Base-by-base conservation (phyloP, 306 rosid genomes). In the Glycine soja region DNA sequence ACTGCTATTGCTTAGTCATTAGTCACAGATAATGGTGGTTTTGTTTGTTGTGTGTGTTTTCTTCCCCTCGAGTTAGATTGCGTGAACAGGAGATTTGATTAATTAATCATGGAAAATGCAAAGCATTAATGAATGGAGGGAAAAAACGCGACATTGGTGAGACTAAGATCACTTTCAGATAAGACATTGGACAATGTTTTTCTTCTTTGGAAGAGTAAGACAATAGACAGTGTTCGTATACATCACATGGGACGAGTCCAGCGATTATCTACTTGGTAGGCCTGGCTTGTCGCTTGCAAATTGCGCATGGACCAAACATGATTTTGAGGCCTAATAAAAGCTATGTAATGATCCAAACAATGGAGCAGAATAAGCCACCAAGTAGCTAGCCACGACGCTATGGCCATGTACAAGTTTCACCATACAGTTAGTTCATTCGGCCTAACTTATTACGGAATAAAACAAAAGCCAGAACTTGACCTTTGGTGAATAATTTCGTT, bases 231-330 rank as follows among this genome's bases (percentile, higher is more conserved):
- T n/a, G 86, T 52, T 62, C 47, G 64, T 68, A 61, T 77, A 18
- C 13, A 74, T 87, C 90, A 87, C 90, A 84, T 87, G 87, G 90
- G 80, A 56, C 9, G 82, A 74, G 13, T 65, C 56, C 58, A 40
- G 38, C 78, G 80, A 61, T 84, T n/a, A 46, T 80, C 79, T 73
- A 68, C 59, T 74, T 77, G 81, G 88, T 87, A 81, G 90, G 90
- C 51, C 79, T 84, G 2, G 2, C 72, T 81, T 87, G 90, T 78
- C 88, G 10, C 80, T 74, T 56, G 46, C 77, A 68, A 62, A 38
- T 87, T 73, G 62, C 15, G 4, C 69, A 77, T 57, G 70, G 43
- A 38, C 43, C 43, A 5, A 38, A 38, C 43, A 38, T 38, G 43
- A 83, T 79, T 76, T 75, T 3, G 34, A 62, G 62, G n/a, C 64